These are phyloP conservation scores for Globisporangium ultimum DNA, from an alignment of 352 stramenopile species.

Conservation along the genomic window DNA sequence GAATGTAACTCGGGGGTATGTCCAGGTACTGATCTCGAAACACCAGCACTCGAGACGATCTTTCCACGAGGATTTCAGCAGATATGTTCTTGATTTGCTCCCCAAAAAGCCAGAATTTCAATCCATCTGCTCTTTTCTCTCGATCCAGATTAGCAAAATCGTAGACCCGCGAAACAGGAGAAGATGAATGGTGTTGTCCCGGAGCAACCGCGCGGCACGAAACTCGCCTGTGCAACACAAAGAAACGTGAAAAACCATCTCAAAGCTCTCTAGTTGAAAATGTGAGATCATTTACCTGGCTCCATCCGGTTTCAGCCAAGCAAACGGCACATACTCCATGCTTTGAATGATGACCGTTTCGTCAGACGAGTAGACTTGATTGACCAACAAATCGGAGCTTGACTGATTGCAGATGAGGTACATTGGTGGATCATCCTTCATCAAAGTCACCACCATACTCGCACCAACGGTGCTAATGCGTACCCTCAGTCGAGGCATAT, in stretches of 20 bases:
- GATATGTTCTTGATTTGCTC: constrained; percentile 64
- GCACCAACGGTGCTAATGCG: constrained; percentile 74
- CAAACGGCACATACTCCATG: constrained; percentile 76
- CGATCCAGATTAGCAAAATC: constrained; percentile 84
- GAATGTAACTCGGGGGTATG: constrained; percentile 55
- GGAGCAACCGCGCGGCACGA: constrained; percentile 57
- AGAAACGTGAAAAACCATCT: constrained; percentile 1
- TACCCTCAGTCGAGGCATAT: constrained; percentile 72
- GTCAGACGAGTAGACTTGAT: constrained; percentile 62
- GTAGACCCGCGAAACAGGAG: constrained; percentile 66
- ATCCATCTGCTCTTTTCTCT: constrained; percentile 64
- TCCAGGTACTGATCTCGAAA: constrained; percentile 68
- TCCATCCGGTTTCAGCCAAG: constrained; percentile 73
- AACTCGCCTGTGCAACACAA: constrained; percentile 43
- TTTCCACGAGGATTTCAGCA: constrained; percentile 74
- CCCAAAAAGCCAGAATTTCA: constrained; percentile 70
- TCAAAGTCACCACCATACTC: constrained; percentile 78
- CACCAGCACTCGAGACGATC: constrained; percentile 75
- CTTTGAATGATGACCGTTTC: constrained; percentile 60
- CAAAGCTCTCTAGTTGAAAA: no score
- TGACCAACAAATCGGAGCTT: constrained; percentile 67
- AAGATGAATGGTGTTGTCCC: constrained; percentile 47
- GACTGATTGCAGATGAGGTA: constrained; percentile 86
- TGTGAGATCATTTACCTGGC: constrained; percentile 40
- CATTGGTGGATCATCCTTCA: constrained; percentile 77